phyloP scores from a whole-genome alignment of 2,329 filamentous ascomycete species.

The Madurella fahalii region DNA sequence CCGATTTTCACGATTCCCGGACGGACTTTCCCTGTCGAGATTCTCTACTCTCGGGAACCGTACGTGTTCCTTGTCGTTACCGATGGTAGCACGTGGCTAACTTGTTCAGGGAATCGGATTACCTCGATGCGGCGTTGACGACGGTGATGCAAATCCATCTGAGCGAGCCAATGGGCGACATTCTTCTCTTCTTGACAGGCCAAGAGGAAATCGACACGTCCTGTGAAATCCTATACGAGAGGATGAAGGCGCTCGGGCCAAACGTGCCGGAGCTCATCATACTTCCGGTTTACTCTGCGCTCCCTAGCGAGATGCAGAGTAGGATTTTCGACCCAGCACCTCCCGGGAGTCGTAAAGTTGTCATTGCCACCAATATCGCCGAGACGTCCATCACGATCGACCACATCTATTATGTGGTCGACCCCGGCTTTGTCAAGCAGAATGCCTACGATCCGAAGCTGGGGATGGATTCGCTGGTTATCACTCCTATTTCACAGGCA shows the following conservation, averaged over 20 bases:
- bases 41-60: constrained; percentile 91
- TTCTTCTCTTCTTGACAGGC: constrained; percentile 93
- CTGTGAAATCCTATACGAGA: constrained; percentile 86
- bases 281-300: constrained; percentile 89
- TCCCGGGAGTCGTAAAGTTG: constrained; percentile 80
- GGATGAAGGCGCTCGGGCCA: constrained; percentile 92
- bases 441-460: constrained; percentile 96
- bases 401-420: constrained; percentile 94
- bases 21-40: constrained; percentile 89
- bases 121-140: constrained; percentile 86
- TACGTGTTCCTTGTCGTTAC: not conserved
- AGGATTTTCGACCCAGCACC: constrained; percentile 93
- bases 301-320: constrained; percentile 91
- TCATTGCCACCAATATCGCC: constrained; percentile 97
- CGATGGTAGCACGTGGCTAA: not conserved
- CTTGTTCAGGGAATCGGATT: constrained; percentile 70
- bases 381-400: constrained; percentile 98
- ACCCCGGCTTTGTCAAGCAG: constrained; percentile 96
- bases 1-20: constrained; percentile 97
- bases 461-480: constrained; percentile 93
- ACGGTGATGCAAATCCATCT: constrained; percentile 99
- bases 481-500: constrained; percentile 94
- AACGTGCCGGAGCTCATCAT: constrained; percentile 89
- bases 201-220: constrained; percentile 97
- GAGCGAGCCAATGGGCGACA: constrained; percentile 87